Evolutionary conservation across 1,139 yeast genomes (phyloP).

Genomic region (Hansenula lynferdii): DNA sequence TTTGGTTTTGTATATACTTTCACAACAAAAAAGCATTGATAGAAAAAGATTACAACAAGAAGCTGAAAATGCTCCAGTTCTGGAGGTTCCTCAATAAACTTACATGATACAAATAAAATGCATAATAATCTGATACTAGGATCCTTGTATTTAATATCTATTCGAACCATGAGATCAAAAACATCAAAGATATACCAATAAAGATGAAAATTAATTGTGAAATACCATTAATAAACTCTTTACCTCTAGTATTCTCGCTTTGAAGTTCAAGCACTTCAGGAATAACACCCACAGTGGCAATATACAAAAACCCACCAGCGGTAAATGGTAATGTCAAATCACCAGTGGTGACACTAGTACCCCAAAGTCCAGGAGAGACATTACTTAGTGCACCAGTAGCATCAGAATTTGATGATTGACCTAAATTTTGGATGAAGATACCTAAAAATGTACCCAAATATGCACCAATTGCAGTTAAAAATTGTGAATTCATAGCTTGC

Average conservation of each 20-base stretch:
- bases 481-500: slow-evolving; percentile 59
- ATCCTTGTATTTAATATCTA: too few relatives aligned
- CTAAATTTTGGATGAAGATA: slow-evolving; percentile 40
- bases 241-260: slow-evolving; percentile 26
- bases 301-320: slow-evolving; percentile 65
- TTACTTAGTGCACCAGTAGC: slow-evolving; percentile 12
- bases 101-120: neutral
- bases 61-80: slow-evolving; percentile 52
- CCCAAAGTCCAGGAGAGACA: slow-evolving; percentile 38
- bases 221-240: slow-evolving; percentile 32
- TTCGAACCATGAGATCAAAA: slow-evolving; percentile 42
- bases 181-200: slow-evolving; percentile 48
- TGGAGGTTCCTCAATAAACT: slow-evolving; percentile 39
- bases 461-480: slow-evolving; percentile 59
- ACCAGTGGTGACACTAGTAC: slow-evolving; percentile 42
- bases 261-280: slow-evolving; percentile 53
- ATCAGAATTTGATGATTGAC: slow-evolving; percentile 9
- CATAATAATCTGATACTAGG: too few relatives aligned
- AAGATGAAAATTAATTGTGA: slow-evolving; percentile 40
- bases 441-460: slow-evolving; percentile 59
- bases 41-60: slow-evolving; percentile 56
- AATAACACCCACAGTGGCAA: slow-evolving; percentile 60
- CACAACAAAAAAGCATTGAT: slow-evolving; percentile 43
- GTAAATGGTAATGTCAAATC: slow-evolving; percentile 63
- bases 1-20: slow-evolving; percentile 48